phyloP scores from a whole-genome alignment of 2,329 filamentous ascomycete species.

The Volutella citrinella region DNA sequence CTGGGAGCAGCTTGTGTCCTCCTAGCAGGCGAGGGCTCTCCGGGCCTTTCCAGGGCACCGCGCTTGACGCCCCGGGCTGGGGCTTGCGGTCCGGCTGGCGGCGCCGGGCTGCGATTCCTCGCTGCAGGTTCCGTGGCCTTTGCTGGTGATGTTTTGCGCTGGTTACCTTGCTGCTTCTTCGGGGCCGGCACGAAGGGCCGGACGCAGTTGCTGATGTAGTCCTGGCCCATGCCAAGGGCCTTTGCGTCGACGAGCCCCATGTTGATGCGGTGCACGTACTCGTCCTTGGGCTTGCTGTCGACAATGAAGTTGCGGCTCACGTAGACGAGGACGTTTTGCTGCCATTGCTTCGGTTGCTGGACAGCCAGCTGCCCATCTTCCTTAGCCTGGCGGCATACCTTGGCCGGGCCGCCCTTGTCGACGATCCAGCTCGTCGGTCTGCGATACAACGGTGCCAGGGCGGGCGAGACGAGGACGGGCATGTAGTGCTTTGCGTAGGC shows the following conservation, averaged over 20 bases:
- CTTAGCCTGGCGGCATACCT: constrained; percentile 22
- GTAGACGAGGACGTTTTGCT: constrained; percentile 37
- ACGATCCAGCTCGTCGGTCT: constrained; percentile 37
- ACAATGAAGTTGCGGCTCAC: constrained; percentile 30
- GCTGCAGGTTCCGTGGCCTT: too few relatives aligned
- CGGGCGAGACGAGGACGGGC: constrained; percentile 30
- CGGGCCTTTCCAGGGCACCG: constrained; percentile 9
- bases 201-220: constrained; percentile 36
- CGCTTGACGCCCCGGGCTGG: constrained; percentile 16
- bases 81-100: constrained; percentile 6
- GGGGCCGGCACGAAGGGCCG: constrained; percentile 33
- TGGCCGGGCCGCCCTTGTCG: constrained; percentile 31
- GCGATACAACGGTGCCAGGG: constrained; percentile 31
- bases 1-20: constrained; percentile 16
- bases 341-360: constrained; percentile 22
- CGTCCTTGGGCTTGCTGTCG: constrained; percentile 35
- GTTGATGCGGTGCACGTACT: constrained; percentile 41
- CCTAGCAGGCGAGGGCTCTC: constrained; percentile 15
- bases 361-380: constrained; percentile 11
- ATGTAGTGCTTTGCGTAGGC: constrained; percentile 37
- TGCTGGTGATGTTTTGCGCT: constrained; percentile 2
- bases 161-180: constrained; percentile 9
- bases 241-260: constrained; percentile 34
- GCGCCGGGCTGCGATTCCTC: background rate
- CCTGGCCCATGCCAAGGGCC: constrained; percentile 31